Base-by-base conservation (phyloP, 768 basidiomycete species). In the Dentipellis sp. region DNA sequence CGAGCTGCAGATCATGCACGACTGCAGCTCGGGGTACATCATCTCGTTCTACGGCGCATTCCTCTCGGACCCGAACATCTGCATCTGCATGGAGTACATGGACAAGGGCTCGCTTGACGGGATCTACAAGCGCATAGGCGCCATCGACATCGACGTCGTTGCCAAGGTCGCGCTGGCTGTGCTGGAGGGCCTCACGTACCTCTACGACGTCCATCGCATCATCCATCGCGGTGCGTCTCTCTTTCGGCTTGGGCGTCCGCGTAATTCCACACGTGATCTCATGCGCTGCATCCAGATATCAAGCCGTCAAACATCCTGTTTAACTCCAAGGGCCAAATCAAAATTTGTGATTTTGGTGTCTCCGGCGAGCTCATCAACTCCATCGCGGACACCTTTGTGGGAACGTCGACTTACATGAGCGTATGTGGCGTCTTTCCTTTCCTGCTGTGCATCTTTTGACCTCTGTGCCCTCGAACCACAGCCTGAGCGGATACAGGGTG, bases 401-500 rank as follows among this genome's bases (percentile, higher is more conserved):
- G 97, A 29, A 99, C 97, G 12, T 94, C 91, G 59, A 98, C 94
- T 4, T 99, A 99, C 69, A 99, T 98, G 95, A 98, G 97, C 63
- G 97, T 98, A 71, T 66, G 86, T 81, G 55, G 19, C 47, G 48
- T 45, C 40, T 37, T 48, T 49, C 34, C 8, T 48, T 34, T 19
- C 50, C 35, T n/a, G 58, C 59, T 50, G 59, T 12, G 22, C 53
- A 36, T 55, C 52, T 49, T 22, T 39, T 53, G 48, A 56, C 55
- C 29, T 52, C 59, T 58, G 55, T 55, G 34, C 54, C 39, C 39
- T 52, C 57, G 58, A 50, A 29, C 36, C 54, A 37, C 70, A 99
- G 97, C 97, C 97, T 16, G 97, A 99, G 66, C 93, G 97, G 58
- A 98, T 99, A 74, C 95, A 98, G 72, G 97, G 97, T 51, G 93